These are phyloP conservation scores for Leucosporidium yakuticum DNA, from an alignment of 768 basidiomycete species.

Conservation along the genomic window DNA sequence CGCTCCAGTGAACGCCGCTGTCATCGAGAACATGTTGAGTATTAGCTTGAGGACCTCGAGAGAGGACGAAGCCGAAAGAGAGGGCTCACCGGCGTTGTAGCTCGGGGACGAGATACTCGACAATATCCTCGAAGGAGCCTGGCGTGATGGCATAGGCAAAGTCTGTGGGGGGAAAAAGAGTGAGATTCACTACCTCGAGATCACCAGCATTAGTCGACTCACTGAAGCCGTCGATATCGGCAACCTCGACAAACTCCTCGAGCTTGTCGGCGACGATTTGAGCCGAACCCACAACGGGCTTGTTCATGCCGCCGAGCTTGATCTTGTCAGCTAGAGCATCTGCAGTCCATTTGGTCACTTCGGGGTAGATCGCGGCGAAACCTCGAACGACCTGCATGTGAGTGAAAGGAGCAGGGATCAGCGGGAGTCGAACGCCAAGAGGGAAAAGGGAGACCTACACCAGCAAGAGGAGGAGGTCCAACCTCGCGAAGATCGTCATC, in stretches of 20 bases:
- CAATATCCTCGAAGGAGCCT: conserved; percentile 11
- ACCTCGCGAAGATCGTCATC: neutral
- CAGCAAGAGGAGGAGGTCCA: neutral
- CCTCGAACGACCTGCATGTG: neutral
- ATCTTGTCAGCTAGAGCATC: neutral
- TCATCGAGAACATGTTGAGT: neutral
- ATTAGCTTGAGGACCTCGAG: neutral
- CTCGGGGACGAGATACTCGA: conserved; percentile 16
- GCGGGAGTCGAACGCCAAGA: neutral
- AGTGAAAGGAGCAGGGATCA: no score
- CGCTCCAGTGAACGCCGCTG: conserved; percentile 13
- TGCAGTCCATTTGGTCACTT: conserved; percentile 2
- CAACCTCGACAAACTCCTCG: neutral
- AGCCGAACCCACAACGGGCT: no score
- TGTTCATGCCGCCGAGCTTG: neutral
- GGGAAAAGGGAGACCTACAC: neutral
- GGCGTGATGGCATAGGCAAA: neutral
- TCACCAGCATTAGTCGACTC: neutral
- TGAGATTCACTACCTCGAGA: no score
- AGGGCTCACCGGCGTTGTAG: conserved; percentile 4
- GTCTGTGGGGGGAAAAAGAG: neutral
- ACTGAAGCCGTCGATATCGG: conserved; percentile 9
- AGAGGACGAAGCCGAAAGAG: neutral
- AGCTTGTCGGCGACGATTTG: conserved; percentile 5
- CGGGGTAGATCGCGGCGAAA: neutral